Conservation (phyloP, 345 rosid species). For the Camelina hispida region DNA sequence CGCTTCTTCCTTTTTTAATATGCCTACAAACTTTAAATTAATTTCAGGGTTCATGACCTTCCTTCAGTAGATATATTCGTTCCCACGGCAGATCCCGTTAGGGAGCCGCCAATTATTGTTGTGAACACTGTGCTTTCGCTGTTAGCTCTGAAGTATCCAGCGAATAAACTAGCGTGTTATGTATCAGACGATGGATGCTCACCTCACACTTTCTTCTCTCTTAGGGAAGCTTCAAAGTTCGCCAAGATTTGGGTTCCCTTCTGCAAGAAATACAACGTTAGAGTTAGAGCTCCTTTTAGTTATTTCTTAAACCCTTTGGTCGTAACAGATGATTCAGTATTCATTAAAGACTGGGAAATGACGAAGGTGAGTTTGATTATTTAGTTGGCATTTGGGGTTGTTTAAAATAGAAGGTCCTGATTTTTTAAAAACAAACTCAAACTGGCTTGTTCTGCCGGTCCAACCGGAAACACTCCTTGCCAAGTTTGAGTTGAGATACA, state of each 20-base stretch:
- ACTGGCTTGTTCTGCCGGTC: too few species aligned
- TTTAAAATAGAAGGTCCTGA: too few species aligned
- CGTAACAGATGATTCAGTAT: background rate
- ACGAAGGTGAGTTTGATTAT: constrained; percentile 6
- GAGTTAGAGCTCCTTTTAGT: constrained; percentile 37
- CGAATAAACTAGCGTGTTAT: constrained; percentile 51
- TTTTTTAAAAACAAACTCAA: too few species aligned
- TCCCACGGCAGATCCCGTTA: constrained; percentile 39
- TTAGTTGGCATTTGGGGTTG: too few species aligned
- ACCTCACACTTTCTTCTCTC: constrained; percentile 49
- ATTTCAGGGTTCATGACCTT: constrained; percentile 19
- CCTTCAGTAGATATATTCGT: constrained; percentile 44
- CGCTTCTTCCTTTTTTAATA: background rate
- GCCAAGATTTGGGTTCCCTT: constrained; percentile 52
- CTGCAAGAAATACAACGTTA: constrained; percentile 30
- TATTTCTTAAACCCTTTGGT: constrained; percentile 13
- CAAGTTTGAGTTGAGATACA: too few species aligned
- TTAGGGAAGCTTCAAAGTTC: constrained; percentile 50
- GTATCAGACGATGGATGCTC: constrained; percentile 63
- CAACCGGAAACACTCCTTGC: too few species aligned
- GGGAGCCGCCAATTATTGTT: constrained; percentile 38
- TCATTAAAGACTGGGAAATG: constrained; percentile 19
- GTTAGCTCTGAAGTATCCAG: constrained; percentile 57
- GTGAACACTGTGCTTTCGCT: constrained; percentile 47
- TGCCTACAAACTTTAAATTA: too few species aligned